Percentiles rank a stretch among this genome's conserved stretches.
These are phyloP conservation scores for Termitomyces sp. DNA, from an alignment of 768 basidiomycete species.

Conservation along the genomic window DNA sequence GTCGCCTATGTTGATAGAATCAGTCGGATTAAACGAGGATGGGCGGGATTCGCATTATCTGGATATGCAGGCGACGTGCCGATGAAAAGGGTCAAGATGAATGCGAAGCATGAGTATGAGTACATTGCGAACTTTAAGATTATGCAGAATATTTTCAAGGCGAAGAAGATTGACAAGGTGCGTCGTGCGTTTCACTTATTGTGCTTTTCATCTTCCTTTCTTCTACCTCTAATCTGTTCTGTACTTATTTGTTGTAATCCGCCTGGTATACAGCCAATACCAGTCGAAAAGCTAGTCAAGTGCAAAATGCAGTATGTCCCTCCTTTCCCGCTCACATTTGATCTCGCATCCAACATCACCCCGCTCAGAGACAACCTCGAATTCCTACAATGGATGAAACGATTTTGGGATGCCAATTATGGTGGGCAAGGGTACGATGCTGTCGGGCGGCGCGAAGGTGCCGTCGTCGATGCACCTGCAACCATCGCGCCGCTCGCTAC, in stretches of 20 bases:
- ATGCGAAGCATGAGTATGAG: conserved; percentile 94
- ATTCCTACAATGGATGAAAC: conserved; percentile 95
- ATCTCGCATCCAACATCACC: too few species aligned
- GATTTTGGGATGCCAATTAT: conserved; percentile 92
- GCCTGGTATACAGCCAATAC: conserved; percentile 64
- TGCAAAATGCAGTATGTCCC: conserved; percentile 96
- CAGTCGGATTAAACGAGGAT: too few species aligned
- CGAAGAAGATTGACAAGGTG: conserved; percentile 92
- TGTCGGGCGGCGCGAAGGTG: conserved; percentile 73
- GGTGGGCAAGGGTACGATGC: conserved; percentile 86
- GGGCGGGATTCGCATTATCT: neutral
- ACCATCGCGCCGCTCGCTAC: conserved; percentile 66
- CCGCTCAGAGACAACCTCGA: conserved; percentile 86
- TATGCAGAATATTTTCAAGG: conserved; percentile 87
- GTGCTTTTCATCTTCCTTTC: neutral
- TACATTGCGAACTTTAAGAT: conserved; percentile 94
- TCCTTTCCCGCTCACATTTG: conserved; percentile 13
- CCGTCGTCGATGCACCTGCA: conserved; percentile 68
- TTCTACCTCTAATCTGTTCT: neutral
- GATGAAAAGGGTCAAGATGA: conserved; percentile 91
- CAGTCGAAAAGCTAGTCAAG: conserved; percentile 89
- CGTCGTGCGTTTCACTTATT: conserved; percentile 11
- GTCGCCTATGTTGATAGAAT: neutral
- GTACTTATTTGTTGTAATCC: neutral
- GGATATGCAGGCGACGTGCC: conserved; percentile 69